Percentiles rank a stretch among this genome's conserved stretches.
These are phyloP conservation scores for Mortierella sp. DNA, from an alignment of 371 early-diverging fungal species.

Conservation along the genomic window DNA sequence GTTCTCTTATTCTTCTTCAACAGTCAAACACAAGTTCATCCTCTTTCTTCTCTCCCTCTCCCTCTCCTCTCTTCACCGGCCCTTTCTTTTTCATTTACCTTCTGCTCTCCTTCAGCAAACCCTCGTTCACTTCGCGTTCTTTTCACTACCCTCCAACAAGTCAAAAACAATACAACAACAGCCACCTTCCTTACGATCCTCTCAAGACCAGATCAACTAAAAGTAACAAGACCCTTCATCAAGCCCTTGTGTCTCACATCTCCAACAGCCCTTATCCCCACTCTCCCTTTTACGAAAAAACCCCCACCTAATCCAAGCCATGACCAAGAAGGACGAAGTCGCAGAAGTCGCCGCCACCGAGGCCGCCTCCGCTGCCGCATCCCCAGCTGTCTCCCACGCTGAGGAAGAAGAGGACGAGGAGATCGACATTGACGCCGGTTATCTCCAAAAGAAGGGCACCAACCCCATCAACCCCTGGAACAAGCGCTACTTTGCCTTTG, in stretches of 20 bases:
- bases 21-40: background rate
- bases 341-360: slow-evolving; percentile 26
- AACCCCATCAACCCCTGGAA: slow-evolving; percentile 62
- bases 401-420: slow-evolving; percentile 51
- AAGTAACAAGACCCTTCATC: background rate
- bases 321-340: slow-evolving; percentile 43
- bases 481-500: slow-evolving; percentile 61
- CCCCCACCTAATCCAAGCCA: slow-evolving; percentile 5
- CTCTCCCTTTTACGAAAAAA: background rate
- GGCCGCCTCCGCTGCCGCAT: slow-evolving; percentile 24
- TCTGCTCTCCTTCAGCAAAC: background rate
- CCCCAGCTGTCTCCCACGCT: slow-evolving; percentile 20
- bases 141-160: background rate
- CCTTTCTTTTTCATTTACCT: background rate
- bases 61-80: background rate
- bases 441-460: slow-evolving; percentile 59
- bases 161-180: background rate
- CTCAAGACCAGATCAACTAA: background rate
- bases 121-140: background rate
- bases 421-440: slow-evolving; percentile 52
- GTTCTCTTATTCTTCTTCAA: background rate
- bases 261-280: background rate
- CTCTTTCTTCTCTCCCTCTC: background rate
- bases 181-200: background rate
- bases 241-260: background rate